Base-by-base conservation (phyloP, 192 early-diverging fungal species). In the Entophlyctis luteolus region DNA sequence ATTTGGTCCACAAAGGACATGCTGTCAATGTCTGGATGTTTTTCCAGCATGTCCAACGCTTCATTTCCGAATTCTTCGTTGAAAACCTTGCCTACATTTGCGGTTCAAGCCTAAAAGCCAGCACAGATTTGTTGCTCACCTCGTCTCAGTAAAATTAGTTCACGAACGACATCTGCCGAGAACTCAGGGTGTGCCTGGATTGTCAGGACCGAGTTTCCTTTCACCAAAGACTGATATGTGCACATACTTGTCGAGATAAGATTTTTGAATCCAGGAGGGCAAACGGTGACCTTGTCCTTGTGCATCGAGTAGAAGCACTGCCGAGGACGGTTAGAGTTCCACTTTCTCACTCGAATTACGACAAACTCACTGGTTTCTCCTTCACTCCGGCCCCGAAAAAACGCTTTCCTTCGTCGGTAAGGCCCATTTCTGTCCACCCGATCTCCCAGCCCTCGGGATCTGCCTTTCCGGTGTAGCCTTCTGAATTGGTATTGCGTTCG, bases 401-500 rank as follows among this genome's bases (percentile, higher is more conserved):
- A 42, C 38, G 47, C 46, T 54, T 45, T 5, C 77, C 81, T 16
- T 14, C 42, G 2, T 68, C 49, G 27, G 55, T 79, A 18, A 79
- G 25, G 3, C 27, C 20, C 54, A 79, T 55, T 25, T 27, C 27
- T 2, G 74, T 76, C 60, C 65, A 72, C 4, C 73, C 79, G 66
- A 87, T 83, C 77, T 94, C 92, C 90, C 89, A 91, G 10, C 90
- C 92, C 3, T 72, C 58, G 0, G 77, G 69, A 73, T 87, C 90
- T 60, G 80, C 80, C 20, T 52, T 63, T 8, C 5, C 14, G 32
- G 31, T 56, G 55, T 32, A 56, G 6, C 28, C 55, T 23, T 35
- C 5, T 8, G 55, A 35, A 23, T 56, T 56, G 16, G 12, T 12
- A 35, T 56, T 56, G 25, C 35, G 36, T 4, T 38, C 35, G 4